Evolutionary conservation across 2,329 filamentous ascomycete species (phyloP), one percentile per base, ranked within the genome.

Genomic region (Nemania sp.): DNA sequence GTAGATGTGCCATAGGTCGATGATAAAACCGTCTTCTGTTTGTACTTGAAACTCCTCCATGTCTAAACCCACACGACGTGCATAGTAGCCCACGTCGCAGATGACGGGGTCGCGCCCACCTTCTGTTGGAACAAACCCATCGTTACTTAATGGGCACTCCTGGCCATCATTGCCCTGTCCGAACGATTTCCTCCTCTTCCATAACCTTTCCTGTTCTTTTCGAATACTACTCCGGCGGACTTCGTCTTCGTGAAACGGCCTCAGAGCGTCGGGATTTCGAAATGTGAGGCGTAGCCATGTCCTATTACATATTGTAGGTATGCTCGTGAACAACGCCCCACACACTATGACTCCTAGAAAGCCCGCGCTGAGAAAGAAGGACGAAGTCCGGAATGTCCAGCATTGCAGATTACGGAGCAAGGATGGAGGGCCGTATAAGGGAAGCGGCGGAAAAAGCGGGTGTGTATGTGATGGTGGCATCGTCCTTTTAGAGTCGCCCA

Each of bases 21-120:
- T 92, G 53, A 98, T 88, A 77, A 97, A 98, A 0, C 94, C 94
- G 75, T 98, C 95, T 78, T 98, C 94, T 0, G 95, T 98, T 79
- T 97, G 91, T 0, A 98, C 94, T 57, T 92, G 85, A 74, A 93
- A 93, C 10, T 87, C 87, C 76, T 98, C 94, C 26, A 93, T 88
- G 69, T 98, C 93, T 0, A 98, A 85, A 0, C 95, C 95, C 15
- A 97, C 93, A 13, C 94, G 86, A 22, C 93, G 87, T 1, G 95
- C 94, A 77, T 98, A 98, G 77, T 98, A 96, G 2, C 87, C 86
- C 22, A 94, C 88, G 74, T 98, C 92, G 75, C 92, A 93, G 7
- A 92, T 80, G 7, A 98, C 82, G 2, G 88, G 90, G 78, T 98
- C 95, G 6, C 86, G 88, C 0, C 94, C 94, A 18, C 93, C 93